phyloP scores from a whole-genome alignment of 2,329 filamentous ascomycete genomes.

The Lachnellula subtilissima region DNA sequence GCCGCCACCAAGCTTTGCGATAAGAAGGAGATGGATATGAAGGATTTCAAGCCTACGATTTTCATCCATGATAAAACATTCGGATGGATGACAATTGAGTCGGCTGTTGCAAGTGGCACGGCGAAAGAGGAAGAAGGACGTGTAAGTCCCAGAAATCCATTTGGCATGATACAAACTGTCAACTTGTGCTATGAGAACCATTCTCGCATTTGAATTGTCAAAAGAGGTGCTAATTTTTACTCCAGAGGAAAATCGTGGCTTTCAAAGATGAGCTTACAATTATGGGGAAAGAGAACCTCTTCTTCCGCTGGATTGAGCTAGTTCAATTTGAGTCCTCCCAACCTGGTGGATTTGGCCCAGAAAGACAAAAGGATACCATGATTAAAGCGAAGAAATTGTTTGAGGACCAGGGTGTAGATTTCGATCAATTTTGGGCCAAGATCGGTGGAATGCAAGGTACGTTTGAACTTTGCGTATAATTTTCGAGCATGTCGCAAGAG shows the following conservation, averaged over 20 bases:
- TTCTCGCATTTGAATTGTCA: not conserved
- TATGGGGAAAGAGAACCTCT: slow-evolving; percentile 81
- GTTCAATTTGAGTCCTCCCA: slow-evolving; percentile 80
- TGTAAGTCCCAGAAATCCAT: not conserved
- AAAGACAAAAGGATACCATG: slow-evolving; percentile 68
- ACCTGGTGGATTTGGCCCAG: slow-evolving; percentile 71
- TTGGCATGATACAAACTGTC: not conserved
- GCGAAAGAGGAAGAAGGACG: slow-evolving; percentile 57
- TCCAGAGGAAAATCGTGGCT: slow-evolving; percentile 63
- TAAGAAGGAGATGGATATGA: slow-evolving; percentile 50
- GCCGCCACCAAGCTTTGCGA: slow-evolving; percentile 66
- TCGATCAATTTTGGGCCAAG: slow-evolving; percentile 73
- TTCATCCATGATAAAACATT: slow-evolving; percentile 62
- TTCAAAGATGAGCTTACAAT: slow-evolving; percentile 72
- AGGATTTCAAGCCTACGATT: slow-evolving; percentile 69
- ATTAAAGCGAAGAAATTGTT: slow-evolving; percentile 73
- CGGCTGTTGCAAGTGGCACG: slow-evolving; percentile 43
- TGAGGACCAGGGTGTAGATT: slow-evolving; percentile 69
- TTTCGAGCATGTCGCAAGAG: slow-evolving; percentile 11
- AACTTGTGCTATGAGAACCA: too few relatives aligned
- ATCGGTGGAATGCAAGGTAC: slow-evolving; percentile 57
- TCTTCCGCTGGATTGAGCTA: slow-evolving; percentile 89
- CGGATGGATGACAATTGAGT: slow-evolving; percentile 69
- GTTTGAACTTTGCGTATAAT: slow-evolving; percentile 40
- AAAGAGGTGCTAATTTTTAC: not conserved